phyloP scores from a whole-genome alignment of 2,329 filamentous ascomycete species.

The Colletotrichum somersetense region DNA sequence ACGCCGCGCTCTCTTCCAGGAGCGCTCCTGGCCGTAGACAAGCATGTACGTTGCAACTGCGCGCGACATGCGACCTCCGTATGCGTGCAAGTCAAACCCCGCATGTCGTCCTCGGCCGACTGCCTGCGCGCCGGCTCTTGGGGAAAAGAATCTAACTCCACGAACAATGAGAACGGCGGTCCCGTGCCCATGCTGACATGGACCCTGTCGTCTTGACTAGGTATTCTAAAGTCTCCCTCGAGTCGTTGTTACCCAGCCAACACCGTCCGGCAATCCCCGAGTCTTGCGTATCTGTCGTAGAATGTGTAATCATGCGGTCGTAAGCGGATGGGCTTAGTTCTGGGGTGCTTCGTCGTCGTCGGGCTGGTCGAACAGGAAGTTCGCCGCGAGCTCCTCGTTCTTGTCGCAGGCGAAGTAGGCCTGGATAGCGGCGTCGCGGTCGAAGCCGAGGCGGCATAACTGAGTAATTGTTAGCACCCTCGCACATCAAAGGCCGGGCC shows the following conservation, averaged over 20 bases:
- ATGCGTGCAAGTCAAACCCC: conserved; percentile 15
- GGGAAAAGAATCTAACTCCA: conserved; percentile 27
- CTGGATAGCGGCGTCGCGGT: conserved; percentile 93
- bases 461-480: conserved; percentile 51
- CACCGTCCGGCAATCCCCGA: conserved; percentile 36
- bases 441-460: conserved; percentile 93
- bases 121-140: conserved; percentile 19
- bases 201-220: conserved; percentile 17
- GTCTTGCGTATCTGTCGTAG: conserved; percentile 40
- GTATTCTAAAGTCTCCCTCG: conserved; percentile 14
- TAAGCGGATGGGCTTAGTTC: conserved; percentile 52
- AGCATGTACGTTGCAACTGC: conserved; percentile 28
- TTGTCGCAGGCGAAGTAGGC: conserved; percentile 99
- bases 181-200: conserved; percentile 1
- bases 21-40: conserved; percentile 24
- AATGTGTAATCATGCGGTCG: conserved; percentile 38
- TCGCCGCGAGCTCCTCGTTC: conserved; percentile 98
- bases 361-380: conserved; percentile 97
- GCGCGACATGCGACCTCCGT: conserved; percentile 24
- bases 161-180: conserved; percentile 13
- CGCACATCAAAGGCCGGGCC: conserved; percentile 12
- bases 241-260: conserved; percentile 30
- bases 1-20: conserved; percentile 32
- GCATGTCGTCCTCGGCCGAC: conserved; percentile 22
- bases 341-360: conserved; percentile 78